Conservation (phyloP, 805 yeast genomes). For the Kodamaea kaohsiungensis region DNA sequence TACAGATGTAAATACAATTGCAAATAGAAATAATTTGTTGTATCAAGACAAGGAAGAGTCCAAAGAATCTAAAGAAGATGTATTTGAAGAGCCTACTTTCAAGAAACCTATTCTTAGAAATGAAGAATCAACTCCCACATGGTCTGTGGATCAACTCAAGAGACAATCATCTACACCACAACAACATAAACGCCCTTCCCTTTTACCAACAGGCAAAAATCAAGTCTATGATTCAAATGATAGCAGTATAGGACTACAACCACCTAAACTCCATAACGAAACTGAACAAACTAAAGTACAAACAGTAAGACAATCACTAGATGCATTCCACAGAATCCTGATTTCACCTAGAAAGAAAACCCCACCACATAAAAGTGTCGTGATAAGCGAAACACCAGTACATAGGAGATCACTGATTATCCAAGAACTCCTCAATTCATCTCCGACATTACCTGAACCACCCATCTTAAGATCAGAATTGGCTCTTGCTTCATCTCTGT, state of each 20-base stretch:
- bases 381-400: conserved; percentile 6
- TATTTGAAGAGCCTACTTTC: conserved; percentile 1
- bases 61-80: conserved; percentile 8
- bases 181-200: conserved; percentile 16
- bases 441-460: conserved; percentile 47
- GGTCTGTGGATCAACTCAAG: conserved; percentile 32
- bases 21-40: conserved; percentile 17
- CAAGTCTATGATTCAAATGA: conserved; percentile 1
- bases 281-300: conserved; percentile 15
- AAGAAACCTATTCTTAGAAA: conserved; percentile 15
- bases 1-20: conserved; percentile 22
- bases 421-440: conserved; percentile 37
- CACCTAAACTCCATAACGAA: conserved; percentile 4
- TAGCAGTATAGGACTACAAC: conserved; percentile 9
- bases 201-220: conserved; percentile 4
- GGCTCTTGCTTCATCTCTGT: conserved; percentile 16
- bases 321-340: conserved; percentile 30
- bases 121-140: conserved; percentile 34
- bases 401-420: conserved; percentile 34
- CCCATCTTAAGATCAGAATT: conserved; percentile 42
- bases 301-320: conserved; percentile 33
- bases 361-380: conserved; percentile 17
- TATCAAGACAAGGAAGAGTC: conserved; percentile 19
- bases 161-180: conserved; percentile 33
- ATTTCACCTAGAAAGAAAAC: conserved; percentile 32